Conservation (phyloP, 176 grass and related monocot species). For the Musa schizocarpa region DNA sequence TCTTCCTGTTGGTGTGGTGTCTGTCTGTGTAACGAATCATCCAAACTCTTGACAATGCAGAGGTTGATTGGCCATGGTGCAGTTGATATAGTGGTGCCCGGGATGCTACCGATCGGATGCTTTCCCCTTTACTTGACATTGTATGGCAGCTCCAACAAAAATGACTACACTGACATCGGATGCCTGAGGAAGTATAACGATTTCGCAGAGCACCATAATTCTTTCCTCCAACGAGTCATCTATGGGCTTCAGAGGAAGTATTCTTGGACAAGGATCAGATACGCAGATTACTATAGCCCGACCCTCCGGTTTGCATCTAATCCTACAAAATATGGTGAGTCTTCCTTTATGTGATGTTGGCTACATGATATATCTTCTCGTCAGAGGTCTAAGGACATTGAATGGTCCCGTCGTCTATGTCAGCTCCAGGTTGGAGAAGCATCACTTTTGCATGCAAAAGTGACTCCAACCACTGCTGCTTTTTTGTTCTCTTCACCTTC, state of each 20-base stretch:
- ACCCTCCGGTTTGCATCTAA: slow-evolving; percentile 63
- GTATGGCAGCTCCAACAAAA: slow-evolving; percentile 32
- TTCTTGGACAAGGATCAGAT: slow-evolving; percentile 57
- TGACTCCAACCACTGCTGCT: no score
- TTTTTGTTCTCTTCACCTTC: no score
- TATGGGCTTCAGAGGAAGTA: slow-evolving; percentile 39
- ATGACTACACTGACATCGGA: slow-evolving; percentile 38
- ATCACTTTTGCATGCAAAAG: no score
- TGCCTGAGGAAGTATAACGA: slow-evolving; percentile 76
- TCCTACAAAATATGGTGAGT: slow-evolving; percentile 68
- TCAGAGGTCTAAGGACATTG: neutral
- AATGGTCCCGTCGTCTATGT: neutral
- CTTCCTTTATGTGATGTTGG: neutral
- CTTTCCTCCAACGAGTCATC: slow-evolving; percentile 45
- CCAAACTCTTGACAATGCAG: slow-evolving; percentile 17
- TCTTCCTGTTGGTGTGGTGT: no score
- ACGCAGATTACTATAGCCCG: slow-evolving; percentile 78
- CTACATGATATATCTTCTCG: neutral
- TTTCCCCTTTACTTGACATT: slow-evolving; percentile 73
- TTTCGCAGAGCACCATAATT: slow-evolving; percentile 65
- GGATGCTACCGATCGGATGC: slow-evolving; percentile 73
- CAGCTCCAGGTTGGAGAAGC: neutral
- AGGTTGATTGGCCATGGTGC: slow-evolving; percentile 70
- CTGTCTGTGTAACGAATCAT: no score
- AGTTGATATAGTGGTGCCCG: slow-evolving; percentile 76